Conservation (phyloP, 1,139 yeast species). For the Lodderomyces orthopsilosis region DNA sequence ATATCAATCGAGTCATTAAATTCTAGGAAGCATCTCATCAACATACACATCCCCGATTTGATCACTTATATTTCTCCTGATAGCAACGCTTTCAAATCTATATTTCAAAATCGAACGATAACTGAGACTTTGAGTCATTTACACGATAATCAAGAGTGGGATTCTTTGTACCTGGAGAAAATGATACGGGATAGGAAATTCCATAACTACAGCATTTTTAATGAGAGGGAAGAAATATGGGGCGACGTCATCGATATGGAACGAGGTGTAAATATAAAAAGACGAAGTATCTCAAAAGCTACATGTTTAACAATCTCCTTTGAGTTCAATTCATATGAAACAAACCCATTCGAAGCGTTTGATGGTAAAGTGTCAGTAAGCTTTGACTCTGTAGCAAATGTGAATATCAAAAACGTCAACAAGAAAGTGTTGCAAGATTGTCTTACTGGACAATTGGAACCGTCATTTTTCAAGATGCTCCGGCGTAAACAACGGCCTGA, state of each 20-base stretch:
- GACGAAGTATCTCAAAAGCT: conserved; percentile 3
- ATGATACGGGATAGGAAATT: conserved; percentile 7
- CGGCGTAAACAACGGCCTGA: conserved; percentile 1
- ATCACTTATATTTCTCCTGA: conserved; percentile 31
- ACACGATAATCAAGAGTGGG: conserved; percentile 1
- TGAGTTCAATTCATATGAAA: conserved; percentile 31
- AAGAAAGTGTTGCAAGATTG: conserved; percentile 24
- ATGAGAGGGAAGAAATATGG: conserved; percentile 8
- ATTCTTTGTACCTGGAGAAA: conserved; percentile 4
- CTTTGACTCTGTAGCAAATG: conserved; percentile 27
- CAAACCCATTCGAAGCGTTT: conserved; percentile 32
- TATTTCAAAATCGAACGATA: not conserved
- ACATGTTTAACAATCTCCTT: conserved; percentile 40
- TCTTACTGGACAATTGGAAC: conserved; percentile 27
- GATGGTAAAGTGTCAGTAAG: conserved; percentile 23
- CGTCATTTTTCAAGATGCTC: conserved; percentile 32
- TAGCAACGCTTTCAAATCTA: conserved; percentile 13
- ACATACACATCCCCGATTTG: conserved; percentile 47
- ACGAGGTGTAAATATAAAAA: not conserved
- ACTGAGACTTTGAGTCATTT: conserved; percentile 4
- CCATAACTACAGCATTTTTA: conserved; percentile 5
- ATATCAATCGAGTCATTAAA: conserved; percentile 35
- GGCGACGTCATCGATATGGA: conserved; percentile 8
- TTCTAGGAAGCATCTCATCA: conserved; percentile 29
- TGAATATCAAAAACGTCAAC: conserved; percentile 23